Evolutionary conservation across 352 stramenopile species (phyloP), one percentile per base, ranked within the genome.

Genomic region (Phytophthora aleatoria): DNA sequence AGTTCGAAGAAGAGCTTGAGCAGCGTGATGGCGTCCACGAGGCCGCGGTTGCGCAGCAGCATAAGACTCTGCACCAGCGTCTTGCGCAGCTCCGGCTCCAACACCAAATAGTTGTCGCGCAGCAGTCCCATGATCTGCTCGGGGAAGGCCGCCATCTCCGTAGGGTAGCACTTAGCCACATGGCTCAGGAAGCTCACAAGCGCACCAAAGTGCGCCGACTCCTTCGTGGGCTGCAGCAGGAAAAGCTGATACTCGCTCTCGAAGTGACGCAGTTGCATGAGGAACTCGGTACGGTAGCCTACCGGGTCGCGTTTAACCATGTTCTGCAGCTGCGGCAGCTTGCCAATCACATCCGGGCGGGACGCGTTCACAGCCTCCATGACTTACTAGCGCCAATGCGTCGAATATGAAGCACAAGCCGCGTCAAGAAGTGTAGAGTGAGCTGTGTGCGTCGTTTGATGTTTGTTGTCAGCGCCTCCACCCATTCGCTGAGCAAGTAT

Each of bases 241-340:
- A 99, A 97, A 60, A 99, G 95, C 61, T 96, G 85, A 65, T 98
- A 92, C 76, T 99, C 91, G 64, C 92, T 98, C 73, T 98, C 81
- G 64, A 98, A 98, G 76, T 98, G 96, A 36, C 93, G 93, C 53
- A 96, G 59, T 81, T 99, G 97, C 76, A 98, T 97, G 69, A 98
- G 84, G 78, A 99, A 99, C 81, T 99, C 98, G 56, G 96, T 94
- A 50, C 87, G 83, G 83, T 99, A 99, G 51, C 89, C 95, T 42
- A 85, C 64, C 8, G 97, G 96, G 74, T 99, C 97, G 31, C 98
- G 91, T 83, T 99, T 99, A 36, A 99, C 97, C 68, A 99, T 92
- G 83, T 99, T 99, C 86, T 99, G 97, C 48, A 99, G 85, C 81
- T 98, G 94, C 57, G 96, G 91, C 45, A 99, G 79, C 81, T 96